Percentiles rank a stretch among this genome's conserved stretches.
phyloP scores from a whole-genome alignment of 2,329 filamentous ascomycete genomes.

The Eutypa lata region DNA sequence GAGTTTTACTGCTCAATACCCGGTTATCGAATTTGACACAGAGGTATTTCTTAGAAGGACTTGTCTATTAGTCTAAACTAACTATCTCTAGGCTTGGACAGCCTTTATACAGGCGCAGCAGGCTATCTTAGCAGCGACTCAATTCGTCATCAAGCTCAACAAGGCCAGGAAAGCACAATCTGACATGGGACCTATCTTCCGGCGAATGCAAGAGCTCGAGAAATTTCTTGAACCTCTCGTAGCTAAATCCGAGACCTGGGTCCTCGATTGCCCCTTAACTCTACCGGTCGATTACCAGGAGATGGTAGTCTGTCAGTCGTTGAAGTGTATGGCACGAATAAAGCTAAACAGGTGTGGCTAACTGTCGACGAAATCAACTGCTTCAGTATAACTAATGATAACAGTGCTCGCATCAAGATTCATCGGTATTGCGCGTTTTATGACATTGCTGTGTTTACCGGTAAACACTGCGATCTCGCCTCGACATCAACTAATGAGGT shows the following conservation, averaged over 20 bases:
- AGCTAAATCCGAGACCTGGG: constrained; percentile 33
- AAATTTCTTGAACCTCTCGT: constrained; percentile 34
- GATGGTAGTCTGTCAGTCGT: constrained; percentile 37
- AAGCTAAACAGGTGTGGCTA: constrained; percentile 44
- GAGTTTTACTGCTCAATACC: constrained; percentile 42
- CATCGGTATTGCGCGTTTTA: constrained; percentile 51
- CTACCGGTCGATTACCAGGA: constrained; percentile 37
- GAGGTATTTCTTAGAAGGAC: constrained; percentile 26
- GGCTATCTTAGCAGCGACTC: constrained; percentile 43
- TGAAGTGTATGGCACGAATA: constrained; percentile 45
- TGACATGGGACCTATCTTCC: constrained; percentile 38
- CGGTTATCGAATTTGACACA: constrained; percentile 37
- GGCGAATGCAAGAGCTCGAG: constrained; percentile 40
- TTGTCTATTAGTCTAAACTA: constrained; percentile 7
- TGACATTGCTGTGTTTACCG: constrained; percentile 46
- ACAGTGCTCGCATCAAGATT: constrained; percentile 48
- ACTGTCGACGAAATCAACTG: background rate
- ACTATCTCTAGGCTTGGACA: constrained; percentile 35
- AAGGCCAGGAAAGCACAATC: constrained; percentile 34
- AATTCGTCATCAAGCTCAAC: constrained; percentile 47
- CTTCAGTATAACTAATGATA: background rate
- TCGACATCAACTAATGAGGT: constrained; percentile 22
- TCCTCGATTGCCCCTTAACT: constrained; percentile 28
- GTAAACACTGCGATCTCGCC: constrained; percentile 47
- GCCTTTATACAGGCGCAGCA: constrained; percentile 45